Evolutionary conservation across 208 protist genomes (phyloP).

Genomic region (Phytomonas sp.): DNA sequence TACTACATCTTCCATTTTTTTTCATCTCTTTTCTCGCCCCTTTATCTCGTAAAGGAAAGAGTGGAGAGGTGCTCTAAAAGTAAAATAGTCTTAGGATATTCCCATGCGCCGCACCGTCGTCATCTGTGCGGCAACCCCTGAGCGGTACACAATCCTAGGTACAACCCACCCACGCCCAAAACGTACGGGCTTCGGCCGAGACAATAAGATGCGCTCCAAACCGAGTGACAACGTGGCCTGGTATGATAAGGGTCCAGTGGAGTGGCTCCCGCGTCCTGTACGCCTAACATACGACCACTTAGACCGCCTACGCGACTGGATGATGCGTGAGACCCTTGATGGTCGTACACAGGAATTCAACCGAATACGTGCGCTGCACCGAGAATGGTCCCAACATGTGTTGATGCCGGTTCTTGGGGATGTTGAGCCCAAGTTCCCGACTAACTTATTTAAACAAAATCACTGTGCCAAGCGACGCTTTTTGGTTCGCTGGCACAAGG

Average conservation of each 20-base stretch:
- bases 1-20: neutral
- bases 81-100: neutral
- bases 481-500: conserved; percentile 86
- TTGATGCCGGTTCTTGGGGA: conserved; percentile 86
- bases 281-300: conserved; percentile 73
- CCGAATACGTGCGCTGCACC: conserved; percentile 67
- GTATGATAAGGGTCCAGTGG: conserved; percentile 86
- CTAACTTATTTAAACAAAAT: conserved; percentile 88
- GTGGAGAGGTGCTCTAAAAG: neutral
- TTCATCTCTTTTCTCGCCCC: conserved; percentile 1
- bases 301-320: conserved; percentile 78
- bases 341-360: conserved; percentile 60
- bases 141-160: conserved; percentile 62
- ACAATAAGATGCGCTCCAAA: conserved; percentile 85
- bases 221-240: conserved; percentile 85
- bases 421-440: conserved; percentile 83
- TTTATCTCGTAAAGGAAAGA: neutral
- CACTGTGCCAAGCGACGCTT: conserved; percentile 78
- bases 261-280: conserved; percentile 85
- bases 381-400: conserved; percentile 82
- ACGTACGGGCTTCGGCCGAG: conserved; percentile 60
- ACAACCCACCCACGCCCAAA: conserved; percentile 59
- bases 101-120: conserved; percentile 33
- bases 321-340: conserved; percentile 84
- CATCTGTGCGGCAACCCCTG: conserved; percentile 54